These are phyloP conservation scores for Parietaria judaica DNA, from an alignment of 306 rosid species.

Conservation along the genomic window DNA sequence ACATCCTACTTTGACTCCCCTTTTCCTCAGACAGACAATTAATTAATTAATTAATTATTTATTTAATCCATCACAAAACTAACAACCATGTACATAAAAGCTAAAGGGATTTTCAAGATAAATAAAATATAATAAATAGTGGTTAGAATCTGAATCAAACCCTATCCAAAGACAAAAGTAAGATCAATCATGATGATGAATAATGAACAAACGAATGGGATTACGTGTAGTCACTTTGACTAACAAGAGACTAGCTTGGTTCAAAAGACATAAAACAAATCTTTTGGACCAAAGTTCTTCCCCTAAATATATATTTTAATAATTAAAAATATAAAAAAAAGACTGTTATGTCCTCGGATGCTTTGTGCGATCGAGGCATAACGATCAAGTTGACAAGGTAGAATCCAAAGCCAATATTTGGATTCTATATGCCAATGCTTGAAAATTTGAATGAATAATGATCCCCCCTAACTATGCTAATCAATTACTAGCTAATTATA, in stretches of 20 bases:
- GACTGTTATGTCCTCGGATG: constrained; percentile 60
- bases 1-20: constrained; percentile 24
- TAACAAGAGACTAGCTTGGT: constrained; percentile 29
- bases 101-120: constrained; percentile 21
- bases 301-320: constrained; percentile 18
- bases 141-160: constrained; percentile 25
- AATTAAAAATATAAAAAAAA: neutral
- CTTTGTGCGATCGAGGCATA: constrained; percentile 60
- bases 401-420: constrained; percentile 78
- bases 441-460: constrained; percentile 34
- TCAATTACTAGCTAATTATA: constrained; percentile 8
- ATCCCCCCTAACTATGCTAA: constrained; percentile 35
- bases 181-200: constrained; percentile 26
- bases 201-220: constrained; percentile 18
- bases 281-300: constrained; percentile 47
- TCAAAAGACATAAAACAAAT: constrained; percentile 69
- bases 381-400: constrained; percentile 37
- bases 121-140: constrained; percentile 16
- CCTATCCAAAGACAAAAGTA: constrained; percentile 30
- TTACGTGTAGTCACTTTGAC: constrained; percentile 42
- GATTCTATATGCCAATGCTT: constrained; percentile 39
- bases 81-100: constrained; percentile 18
- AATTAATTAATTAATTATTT: too few species aligned
- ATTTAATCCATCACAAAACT: neutral
- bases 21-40: constrained; percentile 8